These are phyloP conservation scores for Verticillium alfalfae DNA, from an alignment of 2,329 filamentous ascomycete species.

Conservation along the genomic window DNA sequence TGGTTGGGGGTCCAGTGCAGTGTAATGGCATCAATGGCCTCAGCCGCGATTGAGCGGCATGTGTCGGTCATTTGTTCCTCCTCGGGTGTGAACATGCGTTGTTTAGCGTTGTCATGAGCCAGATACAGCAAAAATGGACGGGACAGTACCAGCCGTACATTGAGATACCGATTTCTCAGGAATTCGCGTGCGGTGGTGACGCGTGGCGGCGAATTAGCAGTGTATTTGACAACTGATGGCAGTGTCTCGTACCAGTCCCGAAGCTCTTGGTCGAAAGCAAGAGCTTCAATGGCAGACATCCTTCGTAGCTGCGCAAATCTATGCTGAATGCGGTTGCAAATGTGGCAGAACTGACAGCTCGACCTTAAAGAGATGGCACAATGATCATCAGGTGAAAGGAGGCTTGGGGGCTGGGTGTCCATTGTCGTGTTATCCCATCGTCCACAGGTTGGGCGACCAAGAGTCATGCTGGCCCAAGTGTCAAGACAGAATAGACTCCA, in stretches of 20 bases:
- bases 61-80: slow-evolving; percentile 14
- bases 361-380: slow-evolving; percentile 16
- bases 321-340: slow-evolving; percentile 22
- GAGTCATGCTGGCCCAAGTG: slow-evolving; percentile 34
- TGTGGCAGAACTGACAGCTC: slow-evolving; percentile 20
- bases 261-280: slow-evolving; percentile 19
- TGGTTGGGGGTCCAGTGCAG: slow-evolving; percentile 24
- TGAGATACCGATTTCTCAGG: slow-evolving; percentile 22
- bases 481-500: slow-evolving; percentile 37
- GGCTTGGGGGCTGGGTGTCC: slow-evolving; percentile 19
- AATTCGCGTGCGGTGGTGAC: slow-evolving; percentile 20
- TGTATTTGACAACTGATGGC: slow-evolving; percentile 13
- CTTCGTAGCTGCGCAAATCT: slow-evolving; percentile 20
- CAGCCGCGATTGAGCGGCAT: slow-evolving; percentile 18
- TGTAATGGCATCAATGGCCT: slow-evolving; percentile 23
- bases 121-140: slow-evolving; percentile 16
- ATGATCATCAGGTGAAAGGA: slow-evolving; percentile 16
- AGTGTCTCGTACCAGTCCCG: slow-evolving; percentile 18
- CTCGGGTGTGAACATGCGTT: slow-evolving; percentile 9
- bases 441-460: slow-evolving; percentile 27
- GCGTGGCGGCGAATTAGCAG: slow-evolving; percentile 15
- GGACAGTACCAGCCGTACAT: slow-evolving; percentile 18
- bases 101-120: slow-evolving; percentile 11
- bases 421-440: slow-evolving; percentile 22
- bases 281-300: slow-evolving; percentile 16